Percentiles rank a stretch among this genome's conserved stretches.
Conservation (phyloP, 2,329 filamentous ascomycete genomes). For the Penicillium sp. region DNA sequence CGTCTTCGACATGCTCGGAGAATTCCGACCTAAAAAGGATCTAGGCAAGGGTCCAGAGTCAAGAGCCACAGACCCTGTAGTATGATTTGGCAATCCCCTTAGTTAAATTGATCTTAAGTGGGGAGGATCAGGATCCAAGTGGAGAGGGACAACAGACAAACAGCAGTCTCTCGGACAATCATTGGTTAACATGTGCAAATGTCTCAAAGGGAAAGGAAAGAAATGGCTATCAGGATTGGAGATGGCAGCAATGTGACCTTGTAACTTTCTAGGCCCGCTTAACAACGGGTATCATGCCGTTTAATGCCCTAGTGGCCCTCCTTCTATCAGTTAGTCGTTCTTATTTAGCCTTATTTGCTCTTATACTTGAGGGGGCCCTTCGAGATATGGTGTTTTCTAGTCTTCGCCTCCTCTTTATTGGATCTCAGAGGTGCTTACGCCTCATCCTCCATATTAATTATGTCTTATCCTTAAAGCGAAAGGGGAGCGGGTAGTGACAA, state of each 20-base stretch:
- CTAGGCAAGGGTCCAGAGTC: not conserved
- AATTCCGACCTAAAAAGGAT: not conserved
- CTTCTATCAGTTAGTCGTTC: not conserved
- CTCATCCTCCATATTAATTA: not conserved
- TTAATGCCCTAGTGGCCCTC: constrained; percentile 10
- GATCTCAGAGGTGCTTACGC: not conserved
- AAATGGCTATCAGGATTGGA: constrained; percentile 6
- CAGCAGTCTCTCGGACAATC: not conserved
- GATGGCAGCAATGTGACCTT: constrained; percentile 19
- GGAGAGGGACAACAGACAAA: constrained; percentile 1
- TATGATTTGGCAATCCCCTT: not conserved
- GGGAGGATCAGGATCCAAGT: not conserved
- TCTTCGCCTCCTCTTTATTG: not conserved
- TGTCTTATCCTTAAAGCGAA: not conserved
- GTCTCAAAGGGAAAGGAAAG: constrained; percentile 5
- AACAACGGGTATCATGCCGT: constrained; percentile 20
- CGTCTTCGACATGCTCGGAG: not conserved
- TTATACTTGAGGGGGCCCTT: constrained; percentile 11
- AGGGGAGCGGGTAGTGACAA: not conserved
- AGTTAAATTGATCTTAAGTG: not conserved
- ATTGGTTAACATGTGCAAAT: constrained; percentile 20
- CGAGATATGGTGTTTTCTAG: not conserved
- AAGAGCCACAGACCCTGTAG: no score
- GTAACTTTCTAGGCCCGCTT: constrained; percentile 24
- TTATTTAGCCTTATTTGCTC: constrained; percentile 9